phyloP scores from a whole-genome alignment of 208 protist species.

The Leishmania guyanensis region DNA sequence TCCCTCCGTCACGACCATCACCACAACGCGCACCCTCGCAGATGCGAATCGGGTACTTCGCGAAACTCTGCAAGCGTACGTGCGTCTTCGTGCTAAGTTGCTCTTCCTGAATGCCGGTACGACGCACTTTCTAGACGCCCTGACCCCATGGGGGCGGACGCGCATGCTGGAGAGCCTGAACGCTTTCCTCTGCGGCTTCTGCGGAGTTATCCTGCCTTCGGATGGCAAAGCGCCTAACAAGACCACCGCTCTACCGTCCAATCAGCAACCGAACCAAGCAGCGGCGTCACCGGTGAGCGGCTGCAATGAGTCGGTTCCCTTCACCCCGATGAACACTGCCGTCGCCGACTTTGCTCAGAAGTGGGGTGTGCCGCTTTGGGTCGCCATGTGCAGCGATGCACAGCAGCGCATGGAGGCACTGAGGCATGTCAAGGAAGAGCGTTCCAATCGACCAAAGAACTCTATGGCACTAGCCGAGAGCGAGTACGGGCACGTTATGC shows the following conservation, averaged over 20 bases:
- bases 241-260: not conserved
- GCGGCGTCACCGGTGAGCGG: not conserved
- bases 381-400: slow-evolving; percentile 52
- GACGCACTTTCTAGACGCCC: slow-evolving; percentile 45
- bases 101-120: slow-evolving; percentile 51
- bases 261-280: not conserved
- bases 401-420: slow-evolving; percentile 19
- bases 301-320: slow-evolving; percentile 11
- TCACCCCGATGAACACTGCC: slow-evolving; percentile 20
- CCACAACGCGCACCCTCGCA: slow-evolving; percentile 18
- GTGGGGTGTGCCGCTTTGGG: slow-evolving; percentile 70
- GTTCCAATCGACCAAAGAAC: not conserved
- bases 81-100: slow-evolving; percentile 49
- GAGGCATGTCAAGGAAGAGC: not conserved
- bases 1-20: not conserved
- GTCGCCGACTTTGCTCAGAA: slow-evolving; percentile 43
- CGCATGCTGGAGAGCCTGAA: slow-evolving; percentile 37
- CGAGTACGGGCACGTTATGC: not conserved
- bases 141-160: slow-evolving; percentile 46
- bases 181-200: slow-evolving; percentile 40
- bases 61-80: slow-evolving; percentile 51
- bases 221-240: not conserved
- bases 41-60: slow-evolving; percentile 56
- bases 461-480: not conserved
- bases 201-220: slow-evolving; percentile 3